Base-by-base conservation (phyloP, 192 early-diverging fungal genomes). In the Thamnidium elegans region DNA sequence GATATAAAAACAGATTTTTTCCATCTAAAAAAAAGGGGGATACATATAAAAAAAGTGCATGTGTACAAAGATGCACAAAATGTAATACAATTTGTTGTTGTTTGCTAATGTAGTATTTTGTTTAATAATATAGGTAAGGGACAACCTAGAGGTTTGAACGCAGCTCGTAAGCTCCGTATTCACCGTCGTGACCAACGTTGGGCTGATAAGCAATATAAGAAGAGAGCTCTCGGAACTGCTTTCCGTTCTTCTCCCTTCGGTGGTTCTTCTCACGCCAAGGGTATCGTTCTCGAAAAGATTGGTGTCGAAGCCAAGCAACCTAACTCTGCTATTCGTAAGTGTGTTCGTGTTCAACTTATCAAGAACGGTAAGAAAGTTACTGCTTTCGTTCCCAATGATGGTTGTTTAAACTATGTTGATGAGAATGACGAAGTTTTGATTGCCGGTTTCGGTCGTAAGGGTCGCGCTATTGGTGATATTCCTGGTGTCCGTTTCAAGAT, bases 341-440 rank as follows among this genome's bases (percentile, higher is more conserved):
- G 96, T 86, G 94, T 99, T 70, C 95, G 97, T 93, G 96, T 95
- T 70, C 97, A 99, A 87, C 88, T 99, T 70, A 97, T 99, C 89
- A 99, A 99, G 91, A 99, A 99, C 90, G 94, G 92, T 79, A 99
- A 99, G 92, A 99, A 97, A 90, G 90, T 99, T 78, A 97, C 97
- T 63, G 97, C 97, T 75, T 99, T 99, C 85, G 97, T 99, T 63
- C 97, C 97, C 77, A 97, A 96, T 82, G 97, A 99, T 84, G 97
- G 97, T 96, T 99, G 97, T 83, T 86, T 99, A 78, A 99, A 98
- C 94, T 99, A 88, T 83, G 93, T 99, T 76, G 97, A 99, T 73
- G 97, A 99, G 78, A 99, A 99, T 90, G 97, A 99, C 87, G 97
- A 99, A 85, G 95, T 99, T 61, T 84, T 99, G 72, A 95, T 99